These are phyloP conservation scores for Auricularia heimuer DNA, from an alignment of 768 basidiomycete genomes.

Conservation along the genomic window DNA sequence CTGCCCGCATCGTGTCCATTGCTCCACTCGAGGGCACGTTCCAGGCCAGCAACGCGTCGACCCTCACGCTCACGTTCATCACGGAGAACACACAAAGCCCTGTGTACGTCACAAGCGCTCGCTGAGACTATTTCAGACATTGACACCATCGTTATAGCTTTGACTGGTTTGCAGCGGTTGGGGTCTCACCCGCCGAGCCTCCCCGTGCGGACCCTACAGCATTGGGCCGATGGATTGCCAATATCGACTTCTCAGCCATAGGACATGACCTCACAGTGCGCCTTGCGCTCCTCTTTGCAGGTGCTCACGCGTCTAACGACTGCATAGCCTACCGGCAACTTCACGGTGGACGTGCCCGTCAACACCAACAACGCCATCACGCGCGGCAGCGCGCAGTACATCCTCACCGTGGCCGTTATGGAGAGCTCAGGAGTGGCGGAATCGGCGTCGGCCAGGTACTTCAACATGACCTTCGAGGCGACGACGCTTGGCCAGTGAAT, in stretches of 20 bases:
- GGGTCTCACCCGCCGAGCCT: neutral
- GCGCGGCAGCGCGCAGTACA: neutral
- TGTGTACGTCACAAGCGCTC: neutral
- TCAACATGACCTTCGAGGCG: neutral
- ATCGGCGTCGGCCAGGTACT: neutral
- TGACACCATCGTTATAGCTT: neutral
- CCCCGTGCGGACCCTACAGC: neutral
- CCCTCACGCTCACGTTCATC: neutral
- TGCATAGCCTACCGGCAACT: neutral
- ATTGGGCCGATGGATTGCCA: neutral
- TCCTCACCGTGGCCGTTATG: neutral
- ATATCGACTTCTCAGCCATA: neutral
- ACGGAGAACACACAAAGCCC: neutral
- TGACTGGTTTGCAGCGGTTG: neutral
- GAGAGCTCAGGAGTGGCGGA: neutral
- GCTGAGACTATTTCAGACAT: neutral
- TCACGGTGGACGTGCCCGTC: neutral
- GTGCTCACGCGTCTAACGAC: neutral
- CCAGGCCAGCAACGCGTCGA: neutral
- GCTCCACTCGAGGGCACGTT: neutral
- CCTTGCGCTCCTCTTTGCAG: neutral
- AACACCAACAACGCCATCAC: neutral
- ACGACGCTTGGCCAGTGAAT: neutral
- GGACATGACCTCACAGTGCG: neutral
- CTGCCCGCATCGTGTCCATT: neutral